Conservation (phyloP, 345 rosid genomes). For the Trapa incisa region DNA sequence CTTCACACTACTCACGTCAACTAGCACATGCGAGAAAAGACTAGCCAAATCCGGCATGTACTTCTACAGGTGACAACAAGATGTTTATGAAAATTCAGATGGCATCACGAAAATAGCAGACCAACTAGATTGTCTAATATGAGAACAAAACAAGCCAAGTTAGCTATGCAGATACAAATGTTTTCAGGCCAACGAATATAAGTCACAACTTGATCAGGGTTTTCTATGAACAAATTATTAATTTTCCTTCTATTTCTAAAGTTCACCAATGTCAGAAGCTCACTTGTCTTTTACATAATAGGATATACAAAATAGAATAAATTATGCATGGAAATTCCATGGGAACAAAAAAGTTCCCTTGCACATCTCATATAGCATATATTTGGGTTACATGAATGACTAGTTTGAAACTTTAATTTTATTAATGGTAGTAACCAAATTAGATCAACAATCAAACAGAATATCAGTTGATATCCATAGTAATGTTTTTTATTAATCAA, state of each 20-base stretch:
- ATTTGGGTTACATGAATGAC: not conserved
- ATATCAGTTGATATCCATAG: not conserved
- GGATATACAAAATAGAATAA: too few species aligned
- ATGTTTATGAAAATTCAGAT: not conserved
- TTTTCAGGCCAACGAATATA: not conserved
- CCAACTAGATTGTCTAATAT: too few species aligned
- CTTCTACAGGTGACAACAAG: conserved; percentile 37
- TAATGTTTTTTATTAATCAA: too few species aligned
- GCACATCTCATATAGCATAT: too few species aligned
- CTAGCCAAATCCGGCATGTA: conserved; percentile 75
- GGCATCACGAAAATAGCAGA: not conserved
- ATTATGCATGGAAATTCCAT: too few species aligned
- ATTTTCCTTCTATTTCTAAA: not conserved
- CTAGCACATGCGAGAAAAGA: conserved; percentile 62
- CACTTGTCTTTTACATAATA: too few species aligned
- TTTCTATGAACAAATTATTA: not conserved
- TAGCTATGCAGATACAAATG: too few species aligned
- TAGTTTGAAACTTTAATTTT: not conserved
- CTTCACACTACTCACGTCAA: conserved; percentile 81
- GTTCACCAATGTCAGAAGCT: not conserved
- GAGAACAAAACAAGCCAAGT: too few species aligned
- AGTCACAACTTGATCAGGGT: not conserved
- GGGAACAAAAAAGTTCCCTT: too few species aligned
- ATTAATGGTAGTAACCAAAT: not conserved
- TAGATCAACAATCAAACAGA: not conserved